Evolutionary conservation across 768 basidiomycete species (phyloP), one percentile per base, ranked within the genome.

Genomic region (Tricholoma hemisulphureum): DNA sequence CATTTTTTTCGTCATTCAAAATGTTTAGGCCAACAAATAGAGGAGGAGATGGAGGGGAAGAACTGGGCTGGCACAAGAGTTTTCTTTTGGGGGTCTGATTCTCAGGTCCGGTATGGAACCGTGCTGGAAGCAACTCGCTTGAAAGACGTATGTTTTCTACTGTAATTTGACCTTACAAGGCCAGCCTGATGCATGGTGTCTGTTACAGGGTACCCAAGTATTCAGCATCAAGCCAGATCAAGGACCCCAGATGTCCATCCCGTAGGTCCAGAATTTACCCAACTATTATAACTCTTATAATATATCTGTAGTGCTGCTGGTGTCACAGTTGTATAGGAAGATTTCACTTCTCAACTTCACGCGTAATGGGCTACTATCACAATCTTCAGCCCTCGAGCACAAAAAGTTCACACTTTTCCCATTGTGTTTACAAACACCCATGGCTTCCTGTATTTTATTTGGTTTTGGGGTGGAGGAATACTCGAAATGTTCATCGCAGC

Each of bases 71-170:
- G 67, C 16, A 58, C 43, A 26, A 59, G 63, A 39, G 67, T 70
- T 51, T 66, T 64, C 60, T 67, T 64, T 57, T 70, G 67, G 67
- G 56, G 64, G 23, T 57, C 63, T 18, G 54, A 60, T 62, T 56
- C 61, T 45, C 60, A 58, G 34, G 58, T 65, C 26, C 58, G 60
- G 35, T 70, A 70, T 56, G 69, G 69, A 18, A 67, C 62, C 2
- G 65, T 70, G 2, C 31, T 65, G 24, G 60, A 60, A 43, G 32
- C 58, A 31, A 59, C 53, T 21, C 57, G 58, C 21, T 55, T 58
- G 37, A 49, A 53, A n/a, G 65, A 68, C 53, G 67, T 68, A 32
- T 58, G 35, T 31, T 32, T 26, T 34, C 7, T 8, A 6, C 34
- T 29, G 51, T 16, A n/a, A 5, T 24, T 31, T 48, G 16, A 53